Conservation (phyloP, 192 early-diverging fungal species). For the Rhizophagus clarus region DNA sequence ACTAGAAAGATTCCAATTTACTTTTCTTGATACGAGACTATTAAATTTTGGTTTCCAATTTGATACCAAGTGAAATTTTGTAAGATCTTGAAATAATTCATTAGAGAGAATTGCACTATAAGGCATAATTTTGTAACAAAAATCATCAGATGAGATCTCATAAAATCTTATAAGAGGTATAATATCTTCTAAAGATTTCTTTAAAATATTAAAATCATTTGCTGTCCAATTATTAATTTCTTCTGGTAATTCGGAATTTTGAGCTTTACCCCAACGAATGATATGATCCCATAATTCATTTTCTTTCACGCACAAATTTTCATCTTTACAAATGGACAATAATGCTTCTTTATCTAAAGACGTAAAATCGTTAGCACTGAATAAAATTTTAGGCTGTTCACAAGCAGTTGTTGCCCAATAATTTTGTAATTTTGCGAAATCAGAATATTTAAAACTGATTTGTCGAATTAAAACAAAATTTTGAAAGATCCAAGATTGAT, state of each 20-base stretch:
- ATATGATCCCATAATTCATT: neutral
- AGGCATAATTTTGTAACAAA: no score
- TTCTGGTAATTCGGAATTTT: neutral
- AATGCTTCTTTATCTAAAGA: neutral
- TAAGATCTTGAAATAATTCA: no score
- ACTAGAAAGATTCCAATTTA: no score
- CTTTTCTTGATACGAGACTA: no score
- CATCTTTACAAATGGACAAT: neutral
- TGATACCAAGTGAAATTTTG: no score
- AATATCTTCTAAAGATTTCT: no score
- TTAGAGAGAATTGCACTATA: no score
- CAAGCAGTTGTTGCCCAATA: neutral
- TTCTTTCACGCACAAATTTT: constrained; percentile 17
- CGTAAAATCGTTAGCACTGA: neutral
- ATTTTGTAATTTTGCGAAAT: neutral
- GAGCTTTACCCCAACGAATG: constrained; percentile 17
- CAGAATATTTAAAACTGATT: neutral
- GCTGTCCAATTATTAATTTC: no score
- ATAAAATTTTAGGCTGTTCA: neutral
- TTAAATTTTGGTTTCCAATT: no score
- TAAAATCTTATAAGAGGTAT: no score
- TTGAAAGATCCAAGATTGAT: neutral
- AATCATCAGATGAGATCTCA: no score
- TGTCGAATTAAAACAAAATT: neutral
- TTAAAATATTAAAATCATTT: no score